These are phyloP conservation scores for Zygnema circumcarinatum DNA, from an alignment of 139 green algal genomes.

Conservation along the genomic window DNA sequence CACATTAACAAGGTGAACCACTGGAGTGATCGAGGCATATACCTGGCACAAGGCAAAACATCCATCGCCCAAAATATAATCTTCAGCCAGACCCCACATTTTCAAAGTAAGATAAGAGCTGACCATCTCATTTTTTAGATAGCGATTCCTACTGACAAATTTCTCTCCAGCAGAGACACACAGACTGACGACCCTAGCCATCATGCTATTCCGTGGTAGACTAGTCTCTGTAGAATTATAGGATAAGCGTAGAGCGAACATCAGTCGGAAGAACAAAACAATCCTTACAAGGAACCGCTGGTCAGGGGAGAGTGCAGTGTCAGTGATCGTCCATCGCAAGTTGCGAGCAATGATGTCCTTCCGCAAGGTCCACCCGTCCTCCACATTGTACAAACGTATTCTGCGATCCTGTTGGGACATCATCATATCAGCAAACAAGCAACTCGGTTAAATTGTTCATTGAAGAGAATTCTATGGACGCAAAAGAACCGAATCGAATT, in stretches of 20 bases:
- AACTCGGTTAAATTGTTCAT: not conserved
- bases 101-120: too few species aligned
- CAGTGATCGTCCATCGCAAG: slow-evolving; percentile 78
- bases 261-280: too few species aligned
- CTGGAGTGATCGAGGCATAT: slow-evolving; percentile 60
- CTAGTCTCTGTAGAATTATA: too few species aligned
- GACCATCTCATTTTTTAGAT: too few species aligned
- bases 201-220: too few species aligned
- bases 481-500: not conserved
- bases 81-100: too few species aligned
- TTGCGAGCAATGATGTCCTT: slow-evolving; percentile 48
- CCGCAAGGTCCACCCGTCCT: slow-evolving; percentile 41
- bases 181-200: too few species aligned
- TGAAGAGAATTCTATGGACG: not conserved
- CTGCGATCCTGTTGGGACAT: slow-evolving; percentile 44
- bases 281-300: slow-evolving; percentile 53
- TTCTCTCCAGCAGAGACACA: too few species aligned
- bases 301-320: slow-evolving; percentile 82
- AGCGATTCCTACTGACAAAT: too few species aligned
- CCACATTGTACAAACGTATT: slow-evolving; percentile 62
- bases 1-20: slow-evolving; percentile 69
- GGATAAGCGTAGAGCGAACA: too few species aligned
- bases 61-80: too few species aligned
- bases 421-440: not conserved
- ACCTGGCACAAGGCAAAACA: slow-evolving; percentile 42